Base-by-base conservation (phyloP, 1,284 basidiomycete genomes). In the Coniophora puteana region DNA sequence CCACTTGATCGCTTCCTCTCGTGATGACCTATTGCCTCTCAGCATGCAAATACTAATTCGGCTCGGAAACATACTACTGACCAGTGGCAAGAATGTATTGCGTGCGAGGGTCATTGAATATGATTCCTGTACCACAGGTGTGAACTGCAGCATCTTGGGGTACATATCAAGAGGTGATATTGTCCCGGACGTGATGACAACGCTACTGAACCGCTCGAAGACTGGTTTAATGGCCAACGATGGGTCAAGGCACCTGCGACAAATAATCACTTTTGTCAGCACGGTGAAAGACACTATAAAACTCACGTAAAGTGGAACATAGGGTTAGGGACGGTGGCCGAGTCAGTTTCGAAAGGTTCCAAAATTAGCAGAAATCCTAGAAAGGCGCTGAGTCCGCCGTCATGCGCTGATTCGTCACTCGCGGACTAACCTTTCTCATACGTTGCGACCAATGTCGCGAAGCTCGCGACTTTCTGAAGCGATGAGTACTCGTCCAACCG, bases 81-180 rank as follows among this genome's bases (percentile, higher is more conserved):
- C 93, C 65, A 99, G 71, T n/a, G 96, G 96, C 54, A 99, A 67
- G 70, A 99, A 99, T 45, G 93, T 93, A 57, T 98, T 96, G 44
- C 96, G 81, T 4, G 92, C 90, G 24, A 99, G 77, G 11, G 96
- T 97, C 96, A 99, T 99, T 3, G 95, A 80, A 67, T 99, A 99
- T 3, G 89, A 91, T 64, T 98, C 95, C 67, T 96, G 90, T 8
- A 97, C 90, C 17, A 96, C 93, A 3, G 96, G 94, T 23, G 93
- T 93, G 62, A 99, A 99, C 54, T 95, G 92, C 31, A 99, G 76
- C 89, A 99, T 99, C 67, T 99, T 99, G 17, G 96, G 96, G 64
- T 99, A 96, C 96, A 99, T 99, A 68, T 99, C 96, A 43, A 99
- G 69, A 5, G 96, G 96, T 6, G 93, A 97, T 54, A 99, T 94